A percentile compares a stretch with the other conserved stretches of the same genome.
Evolutionary conservation across 495 filamentous ascomycete genomes (phyloP).

Genomic region (Copromyces sp.): DNA sequence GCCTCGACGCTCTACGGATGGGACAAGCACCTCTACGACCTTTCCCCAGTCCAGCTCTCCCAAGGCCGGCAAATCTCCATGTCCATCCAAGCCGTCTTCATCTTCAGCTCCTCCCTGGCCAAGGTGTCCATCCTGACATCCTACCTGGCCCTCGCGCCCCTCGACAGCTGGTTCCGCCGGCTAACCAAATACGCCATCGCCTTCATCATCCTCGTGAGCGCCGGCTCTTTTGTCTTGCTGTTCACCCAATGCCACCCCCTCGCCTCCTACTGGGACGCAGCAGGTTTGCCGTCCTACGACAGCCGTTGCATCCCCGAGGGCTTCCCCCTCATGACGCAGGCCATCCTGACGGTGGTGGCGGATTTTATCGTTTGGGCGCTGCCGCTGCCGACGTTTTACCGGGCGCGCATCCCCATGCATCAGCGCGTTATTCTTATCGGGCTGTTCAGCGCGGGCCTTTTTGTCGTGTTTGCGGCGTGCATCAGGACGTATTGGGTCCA

Average conservation of each 20-base stretch:
- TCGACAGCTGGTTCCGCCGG: conserved; percentile 25
- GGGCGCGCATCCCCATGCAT: conserved; percentile 13
- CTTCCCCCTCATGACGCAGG: conserved; percentile 14
- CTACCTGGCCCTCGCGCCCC: conserved; percentile 42
- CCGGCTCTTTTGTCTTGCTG: conserved; percentile 23
- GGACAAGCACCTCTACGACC: conserved; percentile 20
- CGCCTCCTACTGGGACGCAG: conserved; percentile 24
- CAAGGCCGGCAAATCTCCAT: conserved; percentile 17
- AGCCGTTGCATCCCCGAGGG: conserved; percentile 20
- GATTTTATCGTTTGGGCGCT: conserved; percentile 34
- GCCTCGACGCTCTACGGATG: conserved; percentile 16
- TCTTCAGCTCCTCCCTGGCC: conserved; percentile 20
- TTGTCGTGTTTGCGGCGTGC: conserved; percentile 16
- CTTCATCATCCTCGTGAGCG: conserved; percentile 13
- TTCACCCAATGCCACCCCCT: conserved; percentile 25
- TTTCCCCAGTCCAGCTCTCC: conserved; percentile 4
- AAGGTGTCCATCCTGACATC: conserved; percentile 42
- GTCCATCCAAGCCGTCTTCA: conserved; percentile 19
- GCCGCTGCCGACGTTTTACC: conserved; percentile 28
- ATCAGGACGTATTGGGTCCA: conserved; percentile 20
- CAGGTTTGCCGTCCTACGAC: not conserved
- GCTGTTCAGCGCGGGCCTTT: conserved; percentile 15
- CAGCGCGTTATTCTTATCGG: conserved; percentile 18
- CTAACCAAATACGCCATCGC: conserved; percentile 17
- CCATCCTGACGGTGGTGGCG: conserved; percentile 21